Percentiles rank a stretch among this genome's conserved stretches.
Evolutionary conservation across 2,329 filamentous ascomycete genomes (phyloP).

Genomic region (Hymenoscyphus infarciens): DNA sequence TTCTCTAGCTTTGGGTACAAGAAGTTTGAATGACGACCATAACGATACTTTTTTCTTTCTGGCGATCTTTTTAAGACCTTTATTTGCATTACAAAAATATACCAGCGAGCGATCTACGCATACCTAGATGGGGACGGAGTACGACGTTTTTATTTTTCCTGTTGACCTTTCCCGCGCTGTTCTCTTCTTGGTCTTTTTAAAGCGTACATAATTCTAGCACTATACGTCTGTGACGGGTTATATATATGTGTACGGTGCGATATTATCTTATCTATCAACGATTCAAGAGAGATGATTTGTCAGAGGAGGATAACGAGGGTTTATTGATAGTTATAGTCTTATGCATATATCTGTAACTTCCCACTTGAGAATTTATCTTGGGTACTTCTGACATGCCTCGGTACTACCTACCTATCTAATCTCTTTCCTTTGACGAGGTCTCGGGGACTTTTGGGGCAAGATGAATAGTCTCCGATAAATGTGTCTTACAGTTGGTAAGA

Average conservation of each 20-base stretch:
- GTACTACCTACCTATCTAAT: not conserved
- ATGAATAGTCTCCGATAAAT: not conserved
- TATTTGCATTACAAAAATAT: slow-evolving; percentile 26
- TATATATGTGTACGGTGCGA: slow-evolving; percentile 1
- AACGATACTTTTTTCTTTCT: slow-evolving; percentile 15
- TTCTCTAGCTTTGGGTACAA: slow-evolving; percentile 31
- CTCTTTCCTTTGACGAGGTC: not conserved
- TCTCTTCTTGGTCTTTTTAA: slow-evolving; percentile 8
- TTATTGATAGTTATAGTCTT: not conserved
- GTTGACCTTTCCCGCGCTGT: not conserved
- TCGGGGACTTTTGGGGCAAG: not conserved
- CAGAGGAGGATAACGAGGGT: not conserved
- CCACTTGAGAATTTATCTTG: not conserved
- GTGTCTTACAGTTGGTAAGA: not conserved
- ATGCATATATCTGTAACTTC: not conserved
- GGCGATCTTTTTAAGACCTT: slow-evolving; percentile 11
- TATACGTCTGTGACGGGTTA: slow-evolving; percentile 17
- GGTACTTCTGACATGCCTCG: not conserved
- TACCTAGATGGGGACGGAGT: slow-evolving; percentile 26
- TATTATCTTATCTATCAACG: not conserved
- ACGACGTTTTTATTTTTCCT: not conserved
- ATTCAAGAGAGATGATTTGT: not conserved
- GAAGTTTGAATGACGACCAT: slow-evolving; percentile 27
- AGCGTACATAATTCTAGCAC: slow-evolving; percentile 19
- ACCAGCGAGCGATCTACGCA: slow-evolving; percentile 29